Evolutionary conservation across 2,329 filamentous ascomycete genomes (phyloP), one percentile per base, ranked within the genome.

Genomic region (Colletotrichum truncatum): DNA sequence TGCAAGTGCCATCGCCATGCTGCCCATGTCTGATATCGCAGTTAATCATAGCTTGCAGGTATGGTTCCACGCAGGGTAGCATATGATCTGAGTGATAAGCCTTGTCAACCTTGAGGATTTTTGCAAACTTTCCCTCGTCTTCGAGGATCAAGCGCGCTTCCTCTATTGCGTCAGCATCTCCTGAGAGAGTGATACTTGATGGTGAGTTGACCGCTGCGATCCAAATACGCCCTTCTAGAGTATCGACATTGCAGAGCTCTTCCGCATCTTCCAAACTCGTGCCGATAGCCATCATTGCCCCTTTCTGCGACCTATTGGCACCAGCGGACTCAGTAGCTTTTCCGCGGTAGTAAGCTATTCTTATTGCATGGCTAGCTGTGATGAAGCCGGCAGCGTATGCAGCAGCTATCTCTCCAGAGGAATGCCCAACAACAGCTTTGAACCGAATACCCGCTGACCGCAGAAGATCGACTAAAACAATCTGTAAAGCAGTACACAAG

Each of bases 381-480:
- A 87, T 56, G 16, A 78, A 73, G 0, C 83, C 83, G 0, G 82
- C 79, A 0, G 83, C 82, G 66, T 84, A 87, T 0, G 81, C 84
- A 0, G 83, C 83, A 1, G 72, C 82, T 14, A 85, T 85, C 67
- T 86, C 84, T 2, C 84, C 84, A 0, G 80, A 82, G 0, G 82
- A 84, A 67, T 85, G 84, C 3, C 84, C 83, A 3, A 84, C 75
- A 0, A 82, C 80, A 1, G 74, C 75, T 2, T 64, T 36, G 6
- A 80, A 75, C 0, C 54, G 45, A 16, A 84, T 58, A 3, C 76
- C 76, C 5, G 76, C 76, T 0, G 70, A 64, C 0, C 59, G 36
- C 1, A 77, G 67, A 2, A 74, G 58, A 7, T 76, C 71, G 6
- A 76, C 70, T 1, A 77, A 56, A 2, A 71, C 73, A 21, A 48